A percentile compares a stretch with the other conserved stretches of the same genome.
Evolutionary conservation across 768 basidiomycete species (phyloP).

Genomic region (Leccinum aurantiacum): DNA sequence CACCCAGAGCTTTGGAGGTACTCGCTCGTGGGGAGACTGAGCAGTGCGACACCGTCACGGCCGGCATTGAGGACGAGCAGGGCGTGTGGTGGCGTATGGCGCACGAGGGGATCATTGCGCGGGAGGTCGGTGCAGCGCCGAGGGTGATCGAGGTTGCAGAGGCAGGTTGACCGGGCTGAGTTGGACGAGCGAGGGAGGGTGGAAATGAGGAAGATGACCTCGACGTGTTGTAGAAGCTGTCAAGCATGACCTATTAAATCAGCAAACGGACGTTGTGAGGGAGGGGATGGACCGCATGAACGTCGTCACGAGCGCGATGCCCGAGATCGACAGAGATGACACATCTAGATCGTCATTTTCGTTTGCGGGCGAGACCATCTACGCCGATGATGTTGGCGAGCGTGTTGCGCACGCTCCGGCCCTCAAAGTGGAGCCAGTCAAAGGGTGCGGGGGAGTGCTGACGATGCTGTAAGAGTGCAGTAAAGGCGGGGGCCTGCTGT

Average conservation of each 20-base stretch:
- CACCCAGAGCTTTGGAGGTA: constrained; percentile 86
- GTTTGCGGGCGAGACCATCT: constrained; percentile 78
- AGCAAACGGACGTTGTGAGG: not conserved
- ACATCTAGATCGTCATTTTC: constrained; percentile 80
- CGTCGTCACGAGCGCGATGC: constrained; percentile 68
- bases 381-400: constrained; percentile 74
- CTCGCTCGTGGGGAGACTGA: constrained; percentile 36
- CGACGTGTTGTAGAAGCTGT: constrained; percentile 79
- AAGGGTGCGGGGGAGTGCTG: constrained; percentile 68
- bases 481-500: no score
- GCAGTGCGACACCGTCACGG: constrained; percentile 72
- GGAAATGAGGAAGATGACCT: constrained; percentile 68
- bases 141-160: constrained; percentile 29
- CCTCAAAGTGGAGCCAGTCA: constrained; percentile 87
- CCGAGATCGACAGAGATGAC: constrained; percentile 82
- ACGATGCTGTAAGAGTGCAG: no score
- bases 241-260: no score
- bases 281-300: constrained; percentile 64
- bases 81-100: constrained; percentile 67
- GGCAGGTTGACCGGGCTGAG: not conserved
- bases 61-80: constrained; percentile 80
- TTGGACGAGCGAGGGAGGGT: constrained; percentile 10
- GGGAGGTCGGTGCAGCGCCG: constrained; percentile 46
- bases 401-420: constrained; percentile 77
- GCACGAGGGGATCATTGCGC: constrained; percentile 45